Conservation (phyloP, 441 rosid genomes). For the Corymbia citriodora region DNA sequence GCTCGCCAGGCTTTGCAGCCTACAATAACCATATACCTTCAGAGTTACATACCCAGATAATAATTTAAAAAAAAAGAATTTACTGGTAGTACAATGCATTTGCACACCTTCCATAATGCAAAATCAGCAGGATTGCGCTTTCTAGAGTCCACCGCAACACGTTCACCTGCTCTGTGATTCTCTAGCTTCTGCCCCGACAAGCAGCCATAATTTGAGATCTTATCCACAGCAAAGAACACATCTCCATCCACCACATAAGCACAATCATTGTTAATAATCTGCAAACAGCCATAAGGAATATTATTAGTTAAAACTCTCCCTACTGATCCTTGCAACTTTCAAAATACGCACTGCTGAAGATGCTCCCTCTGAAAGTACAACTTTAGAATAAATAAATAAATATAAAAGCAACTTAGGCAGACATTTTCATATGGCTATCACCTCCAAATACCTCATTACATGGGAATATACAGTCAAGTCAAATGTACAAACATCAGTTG, state of each 20-base stretch:
- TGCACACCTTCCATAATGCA: conserved; percentile 86
- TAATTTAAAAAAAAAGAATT: background rate
- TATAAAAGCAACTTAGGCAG: background rate
- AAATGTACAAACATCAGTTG: background rate
- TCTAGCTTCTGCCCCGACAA: conserved; percentile 75
- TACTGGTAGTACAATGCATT: background rate
- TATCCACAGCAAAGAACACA: conserved; percentile 79
- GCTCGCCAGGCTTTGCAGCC: conserved; percentile 91
- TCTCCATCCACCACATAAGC: conserved; percentile 80
- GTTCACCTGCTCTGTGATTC: conserved; percentile 80
- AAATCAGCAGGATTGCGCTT: conserved; percentile 90
- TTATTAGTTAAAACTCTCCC: background rate
- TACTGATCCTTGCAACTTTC: background rate
- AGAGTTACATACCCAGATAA: background rate
- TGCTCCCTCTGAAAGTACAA: background rate
- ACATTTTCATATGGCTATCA: background rate
- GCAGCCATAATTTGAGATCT: conserved; percentile 70
- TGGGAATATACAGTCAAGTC: background rate
- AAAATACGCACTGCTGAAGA: background rate
- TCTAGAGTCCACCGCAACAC: conserved; percentile 80
- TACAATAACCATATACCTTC: conserved; percentile 22
- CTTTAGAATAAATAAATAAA: background rate
- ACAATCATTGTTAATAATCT: conserved; percentile 73
- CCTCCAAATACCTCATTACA: background rate
- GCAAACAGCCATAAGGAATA: conserved; percentile 14